Percentiles rank a stretch among this genome's conserved stretches.
These are phyloP conservation scores for Botryotinia narcissicola DNA, from an alignment of 2,329 filamentous ascomycete genomes.

Conservation along the genomic window DNA sequence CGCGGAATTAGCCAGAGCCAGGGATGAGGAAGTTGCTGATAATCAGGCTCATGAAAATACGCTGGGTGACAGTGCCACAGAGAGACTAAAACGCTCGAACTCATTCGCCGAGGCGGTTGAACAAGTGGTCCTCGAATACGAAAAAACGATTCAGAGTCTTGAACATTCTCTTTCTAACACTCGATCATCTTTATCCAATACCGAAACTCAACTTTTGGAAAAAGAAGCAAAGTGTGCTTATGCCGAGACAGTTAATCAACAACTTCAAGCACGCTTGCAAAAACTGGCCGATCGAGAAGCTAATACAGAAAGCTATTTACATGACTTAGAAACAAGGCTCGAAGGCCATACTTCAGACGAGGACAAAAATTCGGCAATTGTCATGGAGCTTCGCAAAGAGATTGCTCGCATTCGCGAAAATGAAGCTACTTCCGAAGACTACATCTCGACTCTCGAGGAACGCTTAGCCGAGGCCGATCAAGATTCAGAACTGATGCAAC, in stretches of 20 bases:
- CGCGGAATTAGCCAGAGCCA: slow-evolving; percentile 83
- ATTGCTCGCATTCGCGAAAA: slow-evolving; percentile 84
- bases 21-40: slow-evolving; percentile 64
- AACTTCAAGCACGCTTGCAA: slow-evolving; percentile 85
- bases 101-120: slow-evolving; percentile 95
- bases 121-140: slow-evolving; percentile 93
- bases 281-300: slow-evolving; percentile 89
- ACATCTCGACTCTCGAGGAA: slow-evolving; percentile 95
- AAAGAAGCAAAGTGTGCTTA: slow-evolving; percentile 94
- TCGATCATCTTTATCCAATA: slow-evolving; percentile 74
- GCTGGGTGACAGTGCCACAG: slow-evolving; percentile 74
- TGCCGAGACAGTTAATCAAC: slow-evolving; percentile 84
- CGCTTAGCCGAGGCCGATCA: slow-evolving; percentile 93
- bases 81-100: slow-evolving; percentile 89
- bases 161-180: slow-evolving; percentile 91
- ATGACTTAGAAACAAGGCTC: slow-evolving; percentile 85
- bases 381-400: slow-evolving; percentile 87
- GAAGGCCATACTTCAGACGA: slow-evolving; percentile 89
- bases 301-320: slow-evolving; percentile 88
- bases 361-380: slow-evolving; percentile 84
- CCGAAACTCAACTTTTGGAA: slow-evolving; percentile 84
- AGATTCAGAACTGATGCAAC: slow-evolving; percentile 94
- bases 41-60: slow-evolving; percentile 59
- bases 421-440: slow-evolving; percentile 87
- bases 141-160: slow-evolving; percentile 94